Base-by-base conservation (phyloP, 345 rosid genomes). In the Tarenaya hassleriana region DNA sequence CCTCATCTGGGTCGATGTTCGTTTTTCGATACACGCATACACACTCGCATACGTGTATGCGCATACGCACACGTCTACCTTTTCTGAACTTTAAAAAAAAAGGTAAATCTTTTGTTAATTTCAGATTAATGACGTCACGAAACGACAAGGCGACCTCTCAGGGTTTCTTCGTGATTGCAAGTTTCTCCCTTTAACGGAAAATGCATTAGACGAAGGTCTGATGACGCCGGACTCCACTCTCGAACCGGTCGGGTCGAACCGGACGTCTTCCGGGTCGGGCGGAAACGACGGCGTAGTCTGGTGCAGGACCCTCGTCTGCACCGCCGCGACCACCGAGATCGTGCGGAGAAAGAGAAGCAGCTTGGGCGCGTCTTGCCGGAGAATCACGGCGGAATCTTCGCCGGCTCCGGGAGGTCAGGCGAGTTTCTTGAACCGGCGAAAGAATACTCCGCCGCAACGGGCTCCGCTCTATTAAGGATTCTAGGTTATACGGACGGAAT, bases 341-440 rank as follows among this genome's bases (percentile, higher is more conserved):
- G 88, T 81, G 46, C 65, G 86, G 70, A 90, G 81, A 79, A 90
- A 84, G 40, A 75, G 97, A 73, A 90, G 90, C 16, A 90, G 83
- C 71, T 69, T 81, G 55, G 33, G 63, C 4, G 13, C 78, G 16
- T 56, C 69, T 3, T 75, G 83, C 52, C 62, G 80, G 56, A 64
- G 75, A 40, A 64, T 75, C 2, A 66, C 70, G 44, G 41, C 19
- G 39, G 55, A 1, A n/a, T 49, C 52, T 46, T 72, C 71, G 31
- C 67, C 78, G 5, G 60, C 74, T n/a, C 51, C 75, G 5, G 91
- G 74, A 33, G 69, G 69, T 29, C 74, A 88, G 33, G 75, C 49
- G 8, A 70, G 41, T 42, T 56, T 77, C 54, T 69, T 77, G 58
- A 89, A 69, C 66, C 77, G 97, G 44, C 54, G 97, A 41, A 86